Evolutionary conservation across 169 alveolate species (phyloP).

Genomic region (Theileria sp.): DNA sequence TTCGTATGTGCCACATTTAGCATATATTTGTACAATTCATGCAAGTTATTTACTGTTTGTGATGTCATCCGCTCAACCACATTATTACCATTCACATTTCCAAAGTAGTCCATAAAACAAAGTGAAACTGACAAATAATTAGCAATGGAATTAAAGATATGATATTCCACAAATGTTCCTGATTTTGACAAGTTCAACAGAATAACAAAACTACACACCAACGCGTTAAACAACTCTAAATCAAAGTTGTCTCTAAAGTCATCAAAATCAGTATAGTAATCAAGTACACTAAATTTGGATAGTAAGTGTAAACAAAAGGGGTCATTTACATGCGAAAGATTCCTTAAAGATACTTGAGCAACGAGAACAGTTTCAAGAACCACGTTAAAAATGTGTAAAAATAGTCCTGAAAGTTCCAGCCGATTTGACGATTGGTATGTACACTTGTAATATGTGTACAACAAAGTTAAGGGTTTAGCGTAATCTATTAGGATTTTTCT

Average conservation of each 20-base stretch:
- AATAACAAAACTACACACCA: not conserved
- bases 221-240: conserved; percentile 1
- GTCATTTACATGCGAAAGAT: not conserved
- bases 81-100: not conserved
- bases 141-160: not conserved
- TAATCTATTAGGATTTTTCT: not conserved
- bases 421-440: not conserved
- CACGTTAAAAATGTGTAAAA: not conserved
- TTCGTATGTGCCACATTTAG: not conserved
- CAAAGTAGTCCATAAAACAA: not conserved
- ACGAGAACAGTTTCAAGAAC: not conserved
- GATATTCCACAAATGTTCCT: conserved; percentile 3
- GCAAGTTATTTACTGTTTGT: not conserved
- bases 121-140: not conserved
- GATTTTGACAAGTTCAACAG: conserved; percentile 2
- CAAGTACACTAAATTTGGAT: not conserved
- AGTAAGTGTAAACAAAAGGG: not conserved
- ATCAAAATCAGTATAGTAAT: not conserved
- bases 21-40: conserved; percentile 10
- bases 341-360: not conserved
- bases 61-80: conserved; percentile 3
- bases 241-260: not conserved
- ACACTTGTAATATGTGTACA: conserved; percentile 11
- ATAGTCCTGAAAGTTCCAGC: not conserved
- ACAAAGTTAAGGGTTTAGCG: not conserved